Conservation (phyloP, 176 grass and related monocot genomes). For the Metroxylon sagu region DNA sequence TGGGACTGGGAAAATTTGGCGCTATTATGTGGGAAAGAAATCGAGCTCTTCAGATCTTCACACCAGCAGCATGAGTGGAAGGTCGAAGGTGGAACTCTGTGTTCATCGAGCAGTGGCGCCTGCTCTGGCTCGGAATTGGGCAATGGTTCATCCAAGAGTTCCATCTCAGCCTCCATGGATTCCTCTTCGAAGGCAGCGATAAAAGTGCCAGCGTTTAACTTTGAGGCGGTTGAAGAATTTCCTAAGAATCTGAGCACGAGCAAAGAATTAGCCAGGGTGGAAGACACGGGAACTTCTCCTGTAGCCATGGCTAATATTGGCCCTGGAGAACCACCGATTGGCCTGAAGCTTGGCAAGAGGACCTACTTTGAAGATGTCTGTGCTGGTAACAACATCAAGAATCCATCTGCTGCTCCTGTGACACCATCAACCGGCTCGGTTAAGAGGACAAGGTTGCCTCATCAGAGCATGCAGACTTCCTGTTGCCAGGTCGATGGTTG, state of each 20-base stretch:
- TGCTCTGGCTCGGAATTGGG: slow-evolving; percentile 7
- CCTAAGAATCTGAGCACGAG: not conserved
- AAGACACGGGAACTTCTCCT: not conserved
- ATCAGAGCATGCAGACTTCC: not conserved
- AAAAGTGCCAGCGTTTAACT: not conserved
- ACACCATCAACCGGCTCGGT: not conserved
- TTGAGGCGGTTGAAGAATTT: not conserved
- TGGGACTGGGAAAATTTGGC: slow-evolving; percentile 12
- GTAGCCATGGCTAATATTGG: not conserved
- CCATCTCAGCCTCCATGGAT: not conserved
- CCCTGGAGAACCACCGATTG: slow-evolving; percentile 1
- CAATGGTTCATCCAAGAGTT: not conserved
- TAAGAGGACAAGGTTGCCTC: slow-evolving; percentile 1
- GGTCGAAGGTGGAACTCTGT: not conserved
- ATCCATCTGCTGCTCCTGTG: not conserved
- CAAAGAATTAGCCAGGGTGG: not conserved
- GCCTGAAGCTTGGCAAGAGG: slow-evolving; percentile 18
- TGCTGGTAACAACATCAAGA: not conserved
- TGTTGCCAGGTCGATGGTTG: slow-evolving; percentile 72
- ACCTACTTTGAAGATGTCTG: slow-evolving; percentile 12
- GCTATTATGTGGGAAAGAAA: not conserved
- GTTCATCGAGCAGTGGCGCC: not conserved
- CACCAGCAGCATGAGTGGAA: not conserved
- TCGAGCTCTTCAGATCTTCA: not conserved
- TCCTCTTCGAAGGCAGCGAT: not conserved